phyloP scores from a whole-genome alignment of 495 filamentous ascomycete species.

The Neurospora tetraspora region DNA sequence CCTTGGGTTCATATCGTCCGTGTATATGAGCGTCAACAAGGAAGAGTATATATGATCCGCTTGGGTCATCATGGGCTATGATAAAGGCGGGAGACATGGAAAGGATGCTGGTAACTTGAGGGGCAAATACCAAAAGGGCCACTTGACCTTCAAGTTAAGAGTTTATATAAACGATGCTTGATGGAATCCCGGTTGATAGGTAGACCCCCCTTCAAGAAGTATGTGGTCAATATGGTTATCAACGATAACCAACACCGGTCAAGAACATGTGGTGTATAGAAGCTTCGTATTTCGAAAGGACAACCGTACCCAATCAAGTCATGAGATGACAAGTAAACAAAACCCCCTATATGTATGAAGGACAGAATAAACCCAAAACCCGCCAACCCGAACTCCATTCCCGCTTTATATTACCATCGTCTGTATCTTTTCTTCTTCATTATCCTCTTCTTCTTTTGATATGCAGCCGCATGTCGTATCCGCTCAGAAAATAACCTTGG shows the following conservation, averaged over 20 bases:
- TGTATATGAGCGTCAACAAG: too few relatives aligned
- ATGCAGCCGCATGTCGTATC: background rate
- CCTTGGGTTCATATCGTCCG: too few relatives aligned
- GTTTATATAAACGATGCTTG: too few relatives aligned
- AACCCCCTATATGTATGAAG: background rate
- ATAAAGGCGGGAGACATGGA: too few relatives aligned
- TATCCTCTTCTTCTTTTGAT: background rate
- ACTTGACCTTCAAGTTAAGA: background rate
- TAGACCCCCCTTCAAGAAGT: background rate
- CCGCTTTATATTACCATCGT: background rate
- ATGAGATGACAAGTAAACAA: background rate
- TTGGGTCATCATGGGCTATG: background rate
- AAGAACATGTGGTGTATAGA: too few relatives aligned
- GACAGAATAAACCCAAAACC: background rate
- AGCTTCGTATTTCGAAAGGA: background rate
- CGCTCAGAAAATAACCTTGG: conserved; percentile 54
- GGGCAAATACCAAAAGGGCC: background rate
- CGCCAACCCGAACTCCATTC: background rate
- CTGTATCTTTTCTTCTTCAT: background rate
- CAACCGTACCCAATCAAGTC: background rate
- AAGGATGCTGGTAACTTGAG: background rate
- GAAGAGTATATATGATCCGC: too few relatives aligned
- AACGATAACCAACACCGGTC: too few relatives aligned
- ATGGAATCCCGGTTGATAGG: background rate
- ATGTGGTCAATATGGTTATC: background rate